Evolutionary conservation across 495 filamentous ascomycete genomes (phyloP).

Genomic region (Hypoxylon intermedium): DNA sequence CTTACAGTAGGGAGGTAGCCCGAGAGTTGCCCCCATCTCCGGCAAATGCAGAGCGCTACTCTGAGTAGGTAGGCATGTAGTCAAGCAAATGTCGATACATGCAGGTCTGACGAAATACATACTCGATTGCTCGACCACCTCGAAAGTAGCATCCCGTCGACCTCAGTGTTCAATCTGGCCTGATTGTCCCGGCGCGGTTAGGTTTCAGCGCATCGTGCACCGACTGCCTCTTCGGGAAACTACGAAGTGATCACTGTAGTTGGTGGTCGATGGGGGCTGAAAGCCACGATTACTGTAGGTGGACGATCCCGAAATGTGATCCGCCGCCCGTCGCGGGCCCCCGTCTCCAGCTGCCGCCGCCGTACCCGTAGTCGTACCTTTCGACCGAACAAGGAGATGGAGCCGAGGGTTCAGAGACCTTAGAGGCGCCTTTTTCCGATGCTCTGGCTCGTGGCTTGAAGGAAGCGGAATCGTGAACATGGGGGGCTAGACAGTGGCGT

Average conservation of each 20-base stretch:
- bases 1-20: conserved; percentile 8
- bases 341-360: conserved; percentile 32
- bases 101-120: conserved; percentile 36
- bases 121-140: conserved; percentile 29
- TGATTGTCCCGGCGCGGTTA: conserved; percentile 28
- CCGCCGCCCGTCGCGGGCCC: conserved; percentile 33
- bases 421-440: conserved; percentile 33
- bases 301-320: conserved; percentile 34
- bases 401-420: conserved; percentile 11
- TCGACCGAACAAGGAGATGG: conserved; percentile 30
- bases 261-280: conserved; percentile 37
- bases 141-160: conserved; percentile 33
- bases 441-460: conserved; percentile 33
- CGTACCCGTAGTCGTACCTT: conserved; percentile 26
- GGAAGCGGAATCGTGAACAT: conserved; percentile 14
- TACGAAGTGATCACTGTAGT: conserved; percentile 28
- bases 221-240: conserved; percentile 40
- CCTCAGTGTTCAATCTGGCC: conserved; percentile 28
- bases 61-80: conserved; percentile 20
- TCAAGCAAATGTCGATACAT: conserved; percentile 30
- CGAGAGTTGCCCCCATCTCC: conserved; percentile 9
- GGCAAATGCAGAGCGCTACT: conserved; percentile 28
- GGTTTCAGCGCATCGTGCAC: conserved; percentile 39
- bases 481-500: conserved; percentile 6
- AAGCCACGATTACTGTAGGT: conserved; percentile 27